Percentiles rank a stretch among this genome's conserved stretches.
phyloP scores from a whole-genome alignment of 176 grass and related monocot species.

The Bromus sterilis region DNA sequence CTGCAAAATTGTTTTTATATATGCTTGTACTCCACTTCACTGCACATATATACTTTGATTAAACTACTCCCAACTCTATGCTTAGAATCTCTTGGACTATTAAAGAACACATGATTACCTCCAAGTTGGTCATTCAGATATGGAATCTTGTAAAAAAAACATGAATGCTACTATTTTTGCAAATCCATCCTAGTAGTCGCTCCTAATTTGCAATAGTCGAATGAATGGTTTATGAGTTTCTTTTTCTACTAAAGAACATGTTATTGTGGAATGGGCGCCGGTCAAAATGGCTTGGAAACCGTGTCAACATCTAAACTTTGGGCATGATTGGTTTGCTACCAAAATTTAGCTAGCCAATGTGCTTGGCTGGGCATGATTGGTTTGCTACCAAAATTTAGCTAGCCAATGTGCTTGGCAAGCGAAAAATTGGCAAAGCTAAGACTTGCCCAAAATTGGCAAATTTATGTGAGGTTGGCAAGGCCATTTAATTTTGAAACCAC shows the following conservation, averaged over 20 bases:
- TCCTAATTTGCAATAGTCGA: constrained; percentile 10
- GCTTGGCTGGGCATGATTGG: too few species aligned
- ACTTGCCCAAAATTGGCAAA: not conserved
- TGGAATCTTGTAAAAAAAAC: constrained; percentile 20
- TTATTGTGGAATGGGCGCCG: not conserved
- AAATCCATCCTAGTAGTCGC: not conserved
- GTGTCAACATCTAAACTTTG: not conserved
- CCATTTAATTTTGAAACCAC: not conserved
- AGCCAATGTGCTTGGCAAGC: too few species aligned
- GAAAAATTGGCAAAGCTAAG: not conserved
- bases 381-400: too few species aligned
- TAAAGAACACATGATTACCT: not conserved
- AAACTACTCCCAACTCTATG: not conserved
- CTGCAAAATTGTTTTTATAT: not conserved
- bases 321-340: too few species aligned
- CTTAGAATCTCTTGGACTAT: constrained; percentile 21
- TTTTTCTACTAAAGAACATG: not conserved
- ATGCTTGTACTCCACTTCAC: not conserved
- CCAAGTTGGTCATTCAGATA: constrained; percentile 1
- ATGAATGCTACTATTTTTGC: constrained; percentile 5
- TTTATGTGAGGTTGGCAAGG: not conserved
- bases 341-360: too few species aligned
- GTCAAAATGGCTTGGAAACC: not conserved
- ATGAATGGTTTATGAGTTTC: not conserved
- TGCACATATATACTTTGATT: constrained; percentile 1